These are phyloP conservation scores for Saururus chinensis DNA, from an alignment of 164 flowering plant species.

Conservation along the genomic window DNA sequence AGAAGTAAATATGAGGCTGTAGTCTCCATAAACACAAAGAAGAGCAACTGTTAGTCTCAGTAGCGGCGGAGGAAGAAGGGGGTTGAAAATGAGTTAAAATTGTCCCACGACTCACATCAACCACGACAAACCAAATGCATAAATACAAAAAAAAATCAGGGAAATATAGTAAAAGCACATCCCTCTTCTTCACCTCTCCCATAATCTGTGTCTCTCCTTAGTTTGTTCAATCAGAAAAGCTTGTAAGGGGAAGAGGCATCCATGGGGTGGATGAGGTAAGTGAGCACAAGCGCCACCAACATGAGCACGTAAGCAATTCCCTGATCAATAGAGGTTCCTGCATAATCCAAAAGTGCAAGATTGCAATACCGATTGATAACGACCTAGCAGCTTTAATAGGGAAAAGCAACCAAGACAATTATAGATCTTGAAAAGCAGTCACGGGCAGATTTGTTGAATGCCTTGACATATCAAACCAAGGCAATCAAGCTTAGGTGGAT, in stretches of 20 bases:
- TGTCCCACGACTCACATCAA: too few relatives aligned
- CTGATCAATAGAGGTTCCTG: constrained; percentile 46
- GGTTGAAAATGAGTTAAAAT: too few relatives aligned
- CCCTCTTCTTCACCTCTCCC: not conserved
- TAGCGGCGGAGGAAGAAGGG: too few relatives aligned
- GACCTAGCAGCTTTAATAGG: not conserved
- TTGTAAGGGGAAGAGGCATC: constrained; percentile 18
- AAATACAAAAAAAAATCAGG: too few relatives aligned
- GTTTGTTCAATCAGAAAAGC: not conserved
- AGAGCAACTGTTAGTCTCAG: too few relatives aligned
- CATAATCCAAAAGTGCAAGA: not conserved
- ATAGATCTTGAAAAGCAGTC: too few relatives aligned
- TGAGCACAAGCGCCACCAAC: constrained; percentile 56
- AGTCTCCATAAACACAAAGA: too few relatives aligned
- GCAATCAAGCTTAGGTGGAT: too few relatives aligned
- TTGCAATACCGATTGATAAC: not conserved
- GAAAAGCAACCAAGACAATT: not conserved
- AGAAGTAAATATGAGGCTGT: too few relatives aligned
- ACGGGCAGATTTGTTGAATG: too few relatives aligned
- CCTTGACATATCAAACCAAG: too few relatives aligned
- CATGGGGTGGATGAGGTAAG: constrained; percentile 47
- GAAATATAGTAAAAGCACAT: not conserved
- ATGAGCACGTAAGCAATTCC: constrained; percentile 67
- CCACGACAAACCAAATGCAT: not conserved
- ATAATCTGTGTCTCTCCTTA: not conserved